A percentile compares a stretch with the other conserved stretches of the same genome.
phyloP scores from a whole-genome alignment of 805 yeast genomes.

The Candida maltosa region DNA sequence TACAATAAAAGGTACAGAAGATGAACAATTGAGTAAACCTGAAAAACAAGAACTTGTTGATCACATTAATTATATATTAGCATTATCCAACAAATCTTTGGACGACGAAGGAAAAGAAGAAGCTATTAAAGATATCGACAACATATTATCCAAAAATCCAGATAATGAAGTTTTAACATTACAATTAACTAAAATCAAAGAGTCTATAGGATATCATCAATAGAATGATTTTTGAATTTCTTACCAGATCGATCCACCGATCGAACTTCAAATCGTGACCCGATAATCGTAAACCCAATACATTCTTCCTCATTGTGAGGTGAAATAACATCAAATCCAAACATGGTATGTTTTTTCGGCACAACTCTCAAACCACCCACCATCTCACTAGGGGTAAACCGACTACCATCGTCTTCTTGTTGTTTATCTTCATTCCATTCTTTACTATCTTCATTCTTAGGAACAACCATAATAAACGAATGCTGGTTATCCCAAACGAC shows the following conservation, averaged over 20 bases:
- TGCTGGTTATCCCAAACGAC: constrained; percentile 83
- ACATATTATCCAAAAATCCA: constrained; percentile 9
- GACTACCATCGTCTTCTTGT: too few species aligned
- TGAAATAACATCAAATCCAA: constrained; percentile 43
- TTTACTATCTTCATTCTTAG: constrained; percentile 27
- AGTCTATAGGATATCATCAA: constrained; percentile 46
- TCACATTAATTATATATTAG: constrained; percentile 13
- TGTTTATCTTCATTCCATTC: constrained; percentile 31
- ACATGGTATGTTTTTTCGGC: constrained; percentile 65
- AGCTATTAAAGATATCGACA: background rate
- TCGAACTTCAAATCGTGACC: constrained; percentile 74
- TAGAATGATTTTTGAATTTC: constrained; percentile 79
- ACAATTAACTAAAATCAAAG: constrained; percentile 17
- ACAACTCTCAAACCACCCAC: constrained; percentile 67
- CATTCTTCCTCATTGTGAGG: constrained; percentile 21
- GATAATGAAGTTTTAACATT: constrained; percentile 19
- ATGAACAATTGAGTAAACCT: background rate
- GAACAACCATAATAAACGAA: constrained; percentile 60
- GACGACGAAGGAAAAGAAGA: background rate
- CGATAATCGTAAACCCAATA: constrained; percentile 64
- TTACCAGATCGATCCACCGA: constrained; percentile 78
- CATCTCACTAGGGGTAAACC: constrained; percentile 22
- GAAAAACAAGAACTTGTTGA: constrained; percentile 9
- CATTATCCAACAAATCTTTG: background rate
- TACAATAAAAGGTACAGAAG: constrained; percentile 7